Evolutionary conservation across 2,329 filamentous ascomycete species (phyloP).

Genomic region (Penicillium sp.): DNA sequence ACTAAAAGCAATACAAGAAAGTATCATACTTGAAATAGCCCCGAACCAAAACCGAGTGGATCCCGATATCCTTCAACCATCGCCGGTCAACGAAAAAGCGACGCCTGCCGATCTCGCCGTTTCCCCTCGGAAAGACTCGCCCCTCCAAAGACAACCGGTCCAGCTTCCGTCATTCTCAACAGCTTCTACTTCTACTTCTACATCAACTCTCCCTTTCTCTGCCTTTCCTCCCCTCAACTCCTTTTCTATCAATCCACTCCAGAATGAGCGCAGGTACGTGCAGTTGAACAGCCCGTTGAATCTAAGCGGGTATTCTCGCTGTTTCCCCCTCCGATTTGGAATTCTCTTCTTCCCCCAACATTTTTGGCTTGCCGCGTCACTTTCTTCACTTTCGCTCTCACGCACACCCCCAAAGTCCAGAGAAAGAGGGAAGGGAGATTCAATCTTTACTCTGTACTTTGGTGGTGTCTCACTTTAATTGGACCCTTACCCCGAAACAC

Average conservation of each 20-base stretch:
- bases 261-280: conserved; percentile 26
- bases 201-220: background rate
- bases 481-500: conserved; percentile 10
- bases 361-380: conserved; percentile 2
- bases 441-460: conserved; percentile 3
- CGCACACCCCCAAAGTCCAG: conserved; percentile 1
- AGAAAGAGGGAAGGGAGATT: background rate
- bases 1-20: background rate
- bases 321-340: background rate
- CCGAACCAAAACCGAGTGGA: too few relatives aligned
- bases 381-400: background rate
- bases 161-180: background rate
- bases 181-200: background rate
- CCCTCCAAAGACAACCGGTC: conserved; percentile 6
- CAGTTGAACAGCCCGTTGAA: conserved; percentile 6
- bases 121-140: conserved; percentile 18
- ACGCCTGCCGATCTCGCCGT: conserved; percentile 19
- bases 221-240: background rate
- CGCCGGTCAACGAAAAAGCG: conserved; percentile 14
- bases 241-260: background rate
- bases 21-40: too few relatives aligned
- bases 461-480: conserved; percentile 5
- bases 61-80: background rate
- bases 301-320: conserved; percentile 19
- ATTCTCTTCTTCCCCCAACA: conserved; percentile 14